Percentiles rank a stretch among this genome's conserved stretches.
These are phyloP conservation scores for Aspergillus carlsbadensis DNA, from an alignment of 495 filamentous ascomycete genomes.

Conservation along the genomic window DNA sequence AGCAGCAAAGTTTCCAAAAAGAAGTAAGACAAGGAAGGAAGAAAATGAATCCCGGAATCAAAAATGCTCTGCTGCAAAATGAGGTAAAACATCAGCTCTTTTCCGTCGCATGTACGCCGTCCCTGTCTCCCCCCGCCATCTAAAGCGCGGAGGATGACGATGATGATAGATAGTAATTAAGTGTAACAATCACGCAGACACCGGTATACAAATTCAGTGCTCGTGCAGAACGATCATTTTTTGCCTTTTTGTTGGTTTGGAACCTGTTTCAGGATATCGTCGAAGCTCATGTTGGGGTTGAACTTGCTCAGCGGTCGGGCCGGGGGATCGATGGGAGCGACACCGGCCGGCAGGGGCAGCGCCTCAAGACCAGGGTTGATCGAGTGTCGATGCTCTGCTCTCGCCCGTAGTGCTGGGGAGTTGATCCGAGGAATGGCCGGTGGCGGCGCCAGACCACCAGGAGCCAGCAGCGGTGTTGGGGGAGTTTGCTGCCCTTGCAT, in stretches of 20 bases:
- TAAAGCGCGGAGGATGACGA: slow-evolving; percentile 13
- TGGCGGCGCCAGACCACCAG: slow-evolving; percentile 33
- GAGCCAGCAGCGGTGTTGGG: slow-evolving; percentile 29
- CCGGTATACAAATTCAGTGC: slow-evolving; percentile 12
- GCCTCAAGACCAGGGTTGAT: slow-evolving; percentile 53
- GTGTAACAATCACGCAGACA: slow-evolving; percentile 4
- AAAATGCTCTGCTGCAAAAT: slow-evolving; percentile 12
- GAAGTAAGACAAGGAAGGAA: slow-evolving; percentile 7
- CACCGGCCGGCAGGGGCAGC: slow-evolving; percentile 49
- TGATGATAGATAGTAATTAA: slow-evolving; percentile 1
- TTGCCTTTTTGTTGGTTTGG: slow-evolving; percentile 45
- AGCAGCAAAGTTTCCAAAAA: slow-evolving; percentile 17
- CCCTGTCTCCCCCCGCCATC: slow-evolving; percentile 26
- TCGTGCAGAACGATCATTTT: slow-evolving; percentile 26
- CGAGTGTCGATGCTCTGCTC: slow-evolving; percentile 40
- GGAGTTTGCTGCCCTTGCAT: slow-evolving; percentile 17
- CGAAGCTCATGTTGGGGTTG: slow-evolving; percentile 54
- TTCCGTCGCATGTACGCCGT: slow-evolving; percentile 23
- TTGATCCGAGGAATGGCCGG: slow-evolving; percentile 43
- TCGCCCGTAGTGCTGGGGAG: slow-evolving; percentile 35
- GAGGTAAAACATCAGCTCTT: slow-evolving; percentile 13
- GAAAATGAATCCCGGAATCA: slow-evolving; percentile 13
- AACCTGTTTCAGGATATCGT: slow-evolving; percentile 49
- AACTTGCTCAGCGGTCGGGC: slow-evolving; percentile 40
- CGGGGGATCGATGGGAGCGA: slow-evolving; percentile 47